Percentiles rank a stretch among this genome's conserved stretches.
Conservation (phyloP, 495 filamentous ascomycete species). For the Mycothermus thermophilus region DNA sequence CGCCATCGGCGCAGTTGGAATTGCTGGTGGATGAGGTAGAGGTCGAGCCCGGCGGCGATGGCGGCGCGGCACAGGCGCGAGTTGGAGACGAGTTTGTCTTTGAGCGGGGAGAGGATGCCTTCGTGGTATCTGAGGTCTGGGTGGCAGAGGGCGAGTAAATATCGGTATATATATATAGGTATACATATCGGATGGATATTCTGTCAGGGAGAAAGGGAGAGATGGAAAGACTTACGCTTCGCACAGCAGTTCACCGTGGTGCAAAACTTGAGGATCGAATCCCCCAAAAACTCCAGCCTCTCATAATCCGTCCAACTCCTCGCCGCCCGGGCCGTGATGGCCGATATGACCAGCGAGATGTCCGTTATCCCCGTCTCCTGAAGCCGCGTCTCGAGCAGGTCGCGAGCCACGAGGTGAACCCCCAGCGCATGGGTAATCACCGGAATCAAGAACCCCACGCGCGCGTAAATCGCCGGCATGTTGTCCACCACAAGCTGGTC, state of each 20-base stretch:
- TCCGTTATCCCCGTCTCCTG: constrained; percentile 39
- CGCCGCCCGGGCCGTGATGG: constrained; percentile 55
- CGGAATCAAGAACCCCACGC: constrained; percentile 61
- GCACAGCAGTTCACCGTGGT: constrained; percentile 54
- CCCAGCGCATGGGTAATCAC: constrained; percentile 60
- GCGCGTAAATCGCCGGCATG: constrained; percentile 44
- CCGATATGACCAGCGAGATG: constrained; percentile 48
- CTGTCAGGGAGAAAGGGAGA: not conserved
- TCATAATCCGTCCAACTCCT: constrained; percentile 59
- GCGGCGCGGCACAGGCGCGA: constrained; percentile 50
- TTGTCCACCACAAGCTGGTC: constrained; percentile 30
- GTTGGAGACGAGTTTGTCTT: constrained; percentile 64
- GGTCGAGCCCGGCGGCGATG: constrained; percentile 47
- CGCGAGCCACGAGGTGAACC: constrained; percentile 45
- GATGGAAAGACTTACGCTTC: constrained; percentile 23
- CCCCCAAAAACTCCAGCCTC: constrained; percentile 78
- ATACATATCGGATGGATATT: not conserved
- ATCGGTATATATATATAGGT: too few species aligned
- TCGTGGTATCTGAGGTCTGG: constrained; percentile 59
- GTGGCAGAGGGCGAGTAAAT: not conserved
- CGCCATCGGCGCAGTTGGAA: constrained; percentile 64
- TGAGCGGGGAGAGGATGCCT: constrained; percentile 54
- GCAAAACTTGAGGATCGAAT: constrained; percentile 69
- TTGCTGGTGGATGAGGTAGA: constrained; percentile 53
- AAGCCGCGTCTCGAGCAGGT: constrained; percentile 48